Evolutionary conservation across 768 basidiomycete genomes (phyloP), one percentile per base, ranked within the genome.

Genomic region (Vishniacozyma victoriae): DNA sequence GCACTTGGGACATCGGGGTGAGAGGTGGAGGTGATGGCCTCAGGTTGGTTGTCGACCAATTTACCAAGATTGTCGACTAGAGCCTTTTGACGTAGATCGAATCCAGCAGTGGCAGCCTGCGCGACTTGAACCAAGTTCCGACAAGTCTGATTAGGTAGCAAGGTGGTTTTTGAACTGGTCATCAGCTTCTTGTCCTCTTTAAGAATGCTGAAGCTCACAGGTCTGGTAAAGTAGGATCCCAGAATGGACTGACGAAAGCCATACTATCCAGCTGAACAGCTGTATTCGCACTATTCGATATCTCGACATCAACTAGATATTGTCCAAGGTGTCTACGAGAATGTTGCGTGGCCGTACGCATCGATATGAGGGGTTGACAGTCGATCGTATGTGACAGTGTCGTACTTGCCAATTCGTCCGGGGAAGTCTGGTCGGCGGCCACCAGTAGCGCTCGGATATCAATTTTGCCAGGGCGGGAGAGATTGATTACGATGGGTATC

Each of bases 401-500:
- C n/a, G n/a, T n/a, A n/a, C n/a, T n/a, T n/a, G n/a, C n/a, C n/a
- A n/a, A n/a, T n/a, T n/a, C n/a, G n/a, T n/a, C n/a, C n/a, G n/a
- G n/a, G n/a, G n/a, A n/a, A n/a, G n/a, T n/a, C n/a, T n/a, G n/a
- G n/a, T n/a, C n/a, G n/a, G n/a, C n/a, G n/a, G n/a, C n/a, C n/a
- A n/a, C n/a, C n/a, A n/a, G n/a, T n/a, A n/a, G n/a, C n/a, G n/a
- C n/a, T n/a, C n/a, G n/a, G n/a, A n/a, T n/a, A n/a, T n/a, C n/a
- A n/a, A n/a, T n/a, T 33, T 73, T 72, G 20, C 79, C 81, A 5
- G 72, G 47, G 0, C 65, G 58, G 41, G 78, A 75, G 3, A 80
- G 80, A 54, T 83, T 80, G 41, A 83, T 59, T 3, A 77, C 66
- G 19, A 87, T 41, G 4, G 78, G 73, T n/a, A 86, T 46, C 35